Conservation (phyloP, 1,284 basidiomycete species). For the Cutaneotrichosporon dermatis region DNA sequence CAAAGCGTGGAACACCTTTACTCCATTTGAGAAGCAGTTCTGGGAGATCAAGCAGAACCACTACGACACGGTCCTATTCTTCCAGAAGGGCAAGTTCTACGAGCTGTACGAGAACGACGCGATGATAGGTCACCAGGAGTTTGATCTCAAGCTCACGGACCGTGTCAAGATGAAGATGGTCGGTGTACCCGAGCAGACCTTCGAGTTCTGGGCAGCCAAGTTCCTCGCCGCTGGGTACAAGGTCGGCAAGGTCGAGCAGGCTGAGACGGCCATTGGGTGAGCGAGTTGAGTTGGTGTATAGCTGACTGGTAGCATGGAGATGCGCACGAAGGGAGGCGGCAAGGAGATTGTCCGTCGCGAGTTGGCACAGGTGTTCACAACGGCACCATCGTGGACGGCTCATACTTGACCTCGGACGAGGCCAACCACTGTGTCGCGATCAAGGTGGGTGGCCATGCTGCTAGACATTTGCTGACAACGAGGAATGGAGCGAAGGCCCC, state of each 20-base stretch:
- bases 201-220: constrained; percentile 60
- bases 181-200: constrained; percentile 90
- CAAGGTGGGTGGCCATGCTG: constrained; percentile 53
- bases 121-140: constrained; percentile 77
- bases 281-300: constrained; percentile 3
- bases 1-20: constrained; percentile 76
- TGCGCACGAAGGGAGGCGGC: constrained; percentile 53
- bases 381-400: constrained; percentile 90
- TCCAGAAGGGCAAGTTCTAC: constrained; percentile 65
- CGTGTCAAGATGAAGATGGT: constrained; percentile 98
- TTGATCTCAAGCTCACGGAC: constrained; percentile 71
- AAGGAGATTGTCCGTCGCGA: constrained; percentile 74
- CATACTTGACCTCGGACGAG: constrained; percentile 85
- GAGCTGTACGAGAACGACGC: constrained; percentile 96
- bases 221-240: constrained; percentile 71
- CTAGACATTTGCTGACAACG: too few species aligned
- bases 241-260: constrained; percentile 94
- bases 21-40: constrained; percentile 87
- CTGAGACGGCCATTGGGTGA: constrained; percentile 74
- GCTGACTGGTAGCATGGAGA: constrained; percentile 49
- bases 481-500: constrained; percentile 38
- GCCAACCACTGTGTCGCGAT: constrained; percentile 95
- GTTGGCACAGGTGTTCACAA: constrained; percentile 92
- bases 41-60: constrained; percentile 98
- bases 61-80: constrained; percentile 91